Evolutionary conservation across 768 basidiomycete species (phyloP).

Genomic region (Suillus paluster): DNA sequence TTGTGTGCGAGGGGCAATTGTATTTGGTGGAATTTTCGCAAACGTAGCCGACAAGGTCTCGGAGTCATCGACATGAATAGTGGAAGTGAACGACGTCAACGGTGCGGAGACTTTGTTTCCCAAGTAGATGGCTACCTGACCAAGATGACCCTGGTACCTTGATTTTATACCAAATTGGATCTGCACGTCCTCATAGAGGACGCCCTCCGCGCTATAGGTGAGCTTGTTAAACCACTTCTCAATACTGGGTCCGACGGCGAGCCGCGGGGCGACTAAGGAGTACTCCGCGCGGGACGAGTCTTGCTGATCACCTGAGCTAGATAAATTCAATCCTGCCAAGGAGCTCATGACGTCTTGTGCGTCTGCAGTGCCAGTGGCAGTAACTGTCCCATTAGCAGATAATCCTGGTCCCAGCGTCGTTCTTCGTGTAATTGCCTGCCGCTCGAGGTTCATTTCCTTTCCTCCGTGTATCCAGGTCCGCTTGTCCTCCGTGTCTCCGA

Average conservation of each 20-base stretch:
- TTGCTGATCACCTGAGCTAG: slow-evolving; percentile 32
- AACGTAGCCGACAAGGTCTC: slow-evolving; percentile 83
- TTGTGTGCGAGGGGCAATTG: slow-evolving; percentile 82
- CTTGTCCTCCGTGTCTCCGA: slow-evolving; percentile 93
- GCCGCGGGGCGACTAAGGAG: slow-evolving; percentile 51
- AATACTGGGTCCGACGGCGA: slow-evolving; percentile 71
- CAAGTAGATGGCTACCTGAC: slow-evolving; percentile 92
- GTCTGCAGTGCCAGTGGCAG: slow-evolving; percentile 39
- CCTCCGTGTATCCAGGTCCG: slow-evolving; percentile 95
- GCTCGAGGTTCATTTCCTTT: slow-evolving; percentile 88
- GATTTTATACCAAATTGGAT: slow-evolving; percentile 97
- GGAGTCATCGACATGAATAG: slow-evolving; percentile 71
- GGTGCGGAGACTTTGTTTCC: slow-evolving; percentile 93
- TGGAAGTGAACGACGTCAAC: slow-evolving; percentile 90
- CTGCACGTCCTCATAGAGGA: slow-evolving; percentile 94
- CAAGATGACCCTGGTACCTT: slow-evolving; percentile 92
- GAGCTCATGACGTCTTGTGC: slow-evolving; percentile 69
- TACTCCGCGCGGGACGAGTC: slow-evolving; percentile 21
- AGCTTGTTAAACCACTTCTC: slow-evolving; percentile 92
- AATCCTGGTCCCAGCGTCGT: slow-evolving; percentile 38
- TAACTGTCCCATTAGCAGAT: slow-evolving; percentile 40
- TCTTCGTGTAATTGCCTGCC: slow-evolving; percentile 63
- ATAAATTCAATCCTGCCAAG: slow-evolving; percentile 82
- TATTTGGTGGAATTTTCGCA: slow-evolving; percentile 87
- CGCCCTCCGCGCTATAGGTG: slow-evolving; percentile 78